Evolutionary conservation across 1,284 basidiomycete species (phyloP).

Genomic region (Cryptococcus sp.): DNA sequence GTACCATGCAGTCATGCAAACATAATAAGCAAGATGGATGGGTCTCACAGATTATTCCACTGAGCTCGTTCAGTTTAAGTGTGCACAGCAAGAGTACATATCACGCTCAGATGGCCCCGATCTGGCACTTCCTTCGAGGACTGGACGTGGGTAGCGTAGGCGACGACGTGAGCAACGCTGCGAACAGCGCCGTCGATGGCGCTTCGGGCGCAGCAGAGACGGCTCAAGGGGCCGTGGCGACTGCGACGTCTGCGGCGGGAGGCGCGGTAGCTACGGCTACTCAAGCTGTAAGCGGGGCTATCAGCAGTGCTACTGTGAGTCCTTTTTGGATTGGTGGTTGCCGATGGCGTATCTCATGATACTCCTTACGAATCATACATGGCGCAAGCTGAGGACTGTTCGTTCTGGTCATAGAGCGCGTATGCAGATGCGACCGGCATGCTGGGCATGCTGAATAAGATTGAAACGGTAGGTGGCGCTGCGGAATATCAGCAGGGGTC

Average conservation of each 20-base stretch:
- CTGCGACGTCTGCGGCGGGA: conserved; percentile 9
- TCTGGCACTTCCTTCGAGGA: background rate
- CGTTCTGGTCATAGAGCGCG: background rate
- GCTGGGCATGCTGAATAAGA: conserved; percentile 12
- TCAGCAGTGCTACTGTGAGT: background rate
- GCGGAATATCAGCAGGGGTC: background rate
- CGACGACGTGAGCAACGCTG: conserved; percentile 6
- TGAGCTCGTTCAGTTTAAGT: too few species aligned
- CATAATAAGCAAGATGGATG: too few species aligned
- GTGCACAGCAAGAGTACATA: too few species aligned
- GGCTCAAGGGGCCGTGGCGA: conserved; percentile 9
- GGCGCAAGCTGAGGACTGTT: too few species aligned
- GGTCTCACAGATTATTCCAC: too few species aligned
- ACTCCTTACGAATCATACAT: too few species aligned
- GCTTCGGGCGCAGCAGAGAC: conserved; percentile 2
- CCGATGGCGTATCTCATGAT: too few species aligned
- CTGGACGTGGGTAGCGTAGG: conserved; percentile 5
- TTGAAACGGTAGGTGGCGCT: conserved; percentile 12
- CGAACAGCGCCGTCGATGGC: conserved; percentile 5
- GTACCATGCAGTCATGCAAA: too few species aligned
- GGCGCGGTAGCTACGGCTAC: background rate
- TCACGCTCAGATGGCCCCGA: too few species aligned
- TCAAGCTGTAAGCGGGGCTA: conserved; percentile 4
- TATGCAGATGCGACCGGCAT: conserved; percentile 12
- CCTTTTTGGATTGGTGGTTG: too few species aligned